Evolutionary conservation across 1,284 basidiomycete genomes (phyloP), one percentile per base, ranked within the genome.

Genomic region (Apiotrichum gamsii): DNA sequence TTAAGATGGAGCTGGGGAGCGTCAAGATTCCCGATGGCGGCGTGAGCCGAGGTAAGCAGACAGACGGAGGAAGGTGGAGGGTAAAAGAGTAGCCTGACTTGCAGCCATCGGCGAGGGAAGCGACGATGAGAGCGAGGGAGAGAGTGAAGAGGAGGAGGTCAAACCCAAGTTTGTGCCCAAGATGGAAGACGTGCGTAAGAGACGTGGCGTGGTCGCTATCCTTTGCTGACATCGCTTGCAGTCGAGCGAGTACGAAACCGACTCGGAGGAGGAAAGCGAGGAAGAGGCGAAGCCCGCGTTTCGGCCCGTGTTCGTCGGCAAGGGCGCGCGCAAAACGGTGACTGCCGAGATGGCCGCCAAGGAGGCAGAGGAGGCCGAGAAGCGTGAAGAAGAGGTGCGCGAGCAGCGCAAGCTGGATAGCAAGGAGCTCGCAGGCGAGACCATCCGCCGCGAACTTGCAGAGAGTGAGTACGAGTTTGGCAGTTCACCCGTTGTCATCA

Each of bases 231-330:
- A n/a, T n/a, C n/a, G n/a, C n/a, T n/a, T n/a, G n/a, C 36, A 70
- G 65, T 69, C 67, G 31, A 69, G 68, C 60, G 71, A 73, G 39
- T 73, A 72, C 49, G 71, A 72, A 49, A 71, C 70, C 2, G 71
- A 69, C 37, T 65, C 63, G 5, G 67, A 65, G 43, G 67, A 69
- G 52, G 67, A 69, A 42, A 59, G 57, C 15, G 64, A 65, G 39
- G 67, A 69, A 50, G 64, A 60, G 37, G 61, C 58, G 41, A 73
- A 73, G 48, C 69, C 70, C 10, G 65, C 62, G 0, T 69, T 70
- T 52, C 36, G 71, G 37, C 71, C 71, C 9, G 65, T 70, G 21
- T 73, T 73, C 44, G 63, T 72, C 3, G 55, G 52, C 39, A 73
- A 73, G 66, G 67, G 57, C 32, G 59, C 62, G 8, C 45, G 70